Evolutionary conservation across 2,329 filamentous ascomycete species (phyloP).

Genomic region (Leptographium wingfieldii): DNA sequence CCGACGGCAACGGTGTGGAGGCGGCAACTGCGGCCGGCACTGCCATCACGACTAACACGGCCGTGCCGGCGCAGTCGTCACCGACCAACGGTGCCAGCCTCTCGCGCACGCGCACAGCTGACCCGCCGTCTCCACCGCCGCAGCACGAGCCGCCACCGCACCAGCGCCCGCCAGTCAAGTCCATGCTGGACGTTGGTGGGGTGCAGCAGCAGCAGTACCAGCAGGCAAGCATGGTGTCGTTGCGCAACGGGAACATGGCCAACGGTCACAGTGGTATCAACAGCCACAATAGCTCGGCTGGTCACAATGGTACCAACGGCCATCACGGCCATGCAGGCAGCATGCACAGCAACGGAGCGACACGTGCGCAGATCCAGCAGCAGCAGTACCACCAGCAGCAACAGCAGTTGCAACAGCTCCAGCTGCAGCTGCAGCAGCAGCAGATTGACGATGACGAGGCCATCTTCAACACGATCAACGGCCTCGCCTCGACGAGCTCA

Average conservation of each 20-base stretch:
- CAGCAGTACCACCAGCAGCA: not conserved
- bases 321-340: not conserved
- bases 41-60: not conserved
- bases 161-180: not conserved
- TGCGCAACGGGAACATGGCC: not conserved
- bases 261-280: not conserved
- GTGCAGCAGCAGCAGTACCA: not conserved
- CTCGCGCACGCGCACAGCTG: conserved; percentile 2
- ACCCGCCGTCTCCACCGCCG: conserved; percentile 5
- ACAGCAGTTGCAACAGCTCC: not conserved
- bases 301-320: not conserved
- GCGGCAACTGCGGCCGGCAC: not conserved
- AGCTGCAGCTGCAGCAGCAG: not conserved
- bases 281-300: not conserved
- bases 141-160: conserved; percentile 1
- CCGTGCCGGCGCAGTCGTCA: not conserved
- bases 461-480: conserved; percentile 3
- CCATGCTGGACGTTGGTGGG: conserved; percentile 7
- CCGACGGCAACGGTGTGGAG: not conserved
- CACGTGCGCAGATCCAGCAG: not conserved
- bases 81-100: not conserved
- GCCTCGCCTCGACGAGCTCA: not conserved
- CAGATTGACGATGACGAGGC: conserved; percentile 4
- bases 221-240: not conserved
- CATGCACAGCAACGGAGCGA: not conserved